A percentile compares a stretch with the other conserved stretches of the same genome.
These are phyloP conservation scores for Schwanniomyces occidentalis DNA, from an alignment of 805 yeast genomes.

Conservation along the genomic window DNA sequence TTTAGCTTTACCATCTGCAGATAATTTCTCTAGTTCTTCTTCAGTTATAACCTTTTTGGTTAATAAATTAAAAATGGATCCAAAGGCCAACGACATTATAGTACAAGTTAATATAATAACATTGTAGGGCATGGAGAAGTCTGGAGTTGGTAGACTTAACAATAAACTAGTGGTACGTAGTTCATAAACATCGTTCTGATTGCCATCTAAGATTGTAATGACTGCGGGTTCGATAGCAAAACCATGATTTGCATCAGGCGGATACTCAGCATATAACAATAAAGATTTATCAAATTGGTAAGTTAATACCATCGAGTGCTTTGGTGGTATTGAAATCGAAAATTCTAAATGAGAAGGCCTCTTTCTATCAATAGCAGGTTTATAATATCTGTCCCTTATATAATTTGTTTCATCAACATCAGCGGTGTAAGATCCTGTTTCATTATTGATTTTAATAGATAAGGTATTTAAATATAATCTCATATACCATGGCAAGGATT, in stretches of 20 bases:
- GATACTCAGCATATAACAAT: constrained; percentile 84
- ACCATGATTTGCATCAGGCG: constrained; percentile 99
- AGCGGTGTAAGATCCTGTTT: constrained; percentile 16
- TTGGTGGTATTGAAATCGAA: constrained; percentile 61
- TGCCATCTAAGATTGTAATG: constrained; percentile 50
- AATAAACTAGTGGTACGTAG: constrained; percentile 84
- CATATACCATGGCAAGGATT: constrained; percentile 92
- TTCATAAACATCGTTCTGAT: constrained; percentile 37
- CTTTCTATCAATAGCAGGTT: constrained; percentile 76
- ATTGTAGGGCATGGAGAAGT: constrained; percentile 97
- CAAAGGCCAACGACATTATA: constrained; percentile 88
- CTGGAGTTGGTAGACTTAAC: constrained; percentile 91
- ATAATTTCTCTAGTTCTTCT: constrained; percentile 47
- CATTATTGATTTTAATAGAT: constrained; percentile 31
- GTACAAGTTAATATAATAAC: constrained; percentile 94
- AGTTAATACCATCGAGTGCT: constrained; percentile 57
- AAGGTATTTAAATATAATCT: constrained; percentile 77
- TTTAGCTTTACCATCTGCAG: constrained; percentile 16
- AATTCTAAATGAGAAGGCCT: constrained; percentile 86
- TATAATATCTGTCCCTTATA: constrained; percentile 57
- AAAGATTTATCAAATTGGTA: constrained; percentile 87
- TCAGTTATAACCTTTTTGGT: constrained; percentile 74
- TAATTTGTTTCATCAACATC: constrained; percentile 22
- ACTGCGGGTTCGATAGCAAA: constrained; percentile 93
- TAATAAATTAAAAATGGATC: constrained; percentile 76